phyloP scores from a whole-genome alignment of 108 stramenopile genomes.

The Cyclotella kingstonii region DNA sequence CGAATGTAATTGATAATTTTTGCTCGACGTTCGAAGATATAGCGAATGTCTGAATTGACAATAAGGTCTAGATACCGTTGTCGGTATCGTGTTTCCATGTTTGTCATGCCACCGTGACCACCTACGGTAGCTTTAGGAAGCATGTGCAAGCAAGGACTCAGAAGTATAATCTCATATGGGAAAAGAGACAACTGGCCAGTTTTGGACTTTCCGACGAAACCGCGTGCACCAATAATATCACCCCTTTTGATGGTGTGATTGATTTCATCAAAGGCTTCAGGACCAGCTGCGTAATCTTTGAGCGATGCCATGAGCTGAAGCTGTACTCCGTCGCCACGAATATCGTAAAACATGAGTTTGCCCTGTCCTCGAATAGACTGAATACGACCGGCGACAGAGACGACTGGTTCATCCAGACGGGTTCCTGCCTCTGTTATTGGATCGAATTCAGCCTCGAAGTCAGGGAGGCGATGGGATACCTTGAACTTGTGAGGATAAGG shows the following conservation, averaged over 20 bases:
- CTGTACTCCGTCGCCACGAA: constrained; percentile 93
- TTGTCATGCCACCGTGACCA: constrained; percentile 80
- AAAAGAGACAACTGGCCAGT: constrained; percentile 97
- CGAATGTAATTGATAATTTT: constrained; percentile 93
- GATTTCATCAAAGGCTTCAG: constrained; percentile 88
- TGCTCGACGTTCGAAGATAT: constrained; percentile 86
- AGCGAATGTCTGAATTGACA: constrained; percentile 87
- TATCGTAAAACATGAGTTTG: constrained; percentile 97
- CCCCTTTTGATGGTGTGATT: constrained; percentile 84
- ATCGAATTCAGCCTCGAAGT: constrained; percentile 78
- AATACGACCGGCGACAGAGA: constrained; percentile 94
- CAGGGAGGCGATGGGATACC: constrained; percentile 86
- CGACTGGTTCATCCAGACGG: constrained; percentile 60
- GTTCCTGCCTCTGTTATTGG: constrained; percentile 71
- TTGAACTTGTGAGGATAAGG: constrained; percentile 99
- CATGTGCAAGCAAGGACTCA: constrained; percentile 99
- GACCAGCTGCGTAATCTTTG: constrained; percentile 74
- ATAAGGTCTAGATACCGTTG: constrained; percentile 98
- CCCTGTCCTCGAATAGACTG: constrained; percentile 92
- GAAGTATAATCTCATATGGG: constrained; percentile 76
- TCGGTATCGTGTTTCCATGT: constrained; percentile 97
- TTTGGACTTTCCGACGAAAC: constrained; percentile 91
- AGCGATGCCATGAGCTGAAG: constrained; percentile 95
- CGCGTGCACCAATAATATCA: constrained; percentile 95
- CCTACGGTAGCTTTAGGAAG: constrained; percentile 91